Base-by-base conservation (phyloP, 768 basidiomycete species). In the Chlorophyllum brunneum region DNA sequence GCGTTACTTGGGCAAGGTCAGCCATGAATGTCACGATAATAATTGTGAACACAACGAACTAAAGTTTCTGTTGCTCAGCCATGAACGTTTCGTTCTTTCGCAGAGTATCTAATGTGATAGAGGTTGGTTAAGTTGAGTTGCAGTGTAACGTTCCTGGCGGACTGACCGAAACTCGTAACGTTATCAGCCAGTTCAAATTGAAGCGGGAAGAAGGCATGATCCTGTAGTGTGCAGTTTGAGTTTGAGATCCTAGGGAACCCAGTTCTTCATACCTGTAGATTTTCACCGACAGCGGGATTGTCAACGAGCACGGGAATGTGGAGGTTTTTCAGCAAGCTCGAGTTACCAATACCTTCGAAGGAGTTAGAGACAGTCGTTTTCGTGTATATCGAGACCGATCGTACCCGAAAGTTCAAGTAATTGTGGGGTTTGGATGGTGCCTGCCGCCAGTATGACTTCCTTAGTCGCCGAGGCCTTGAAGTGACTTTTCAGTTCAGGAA, bases 51-150 rank as follows among this genome's bases (percentile, higher is more conserved):
- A n/a, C 6, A 34, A 49, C 9, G 13, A 7, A 31, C 30, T 31
- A 31, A 16, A 33, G 23, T 7, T 16, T 27, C 13, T 5, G 30
- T 23, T 2, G 13, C 13, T 31, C 30, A 7, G 20, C 6, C 27
- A 22, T 27, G 13, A 29, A 39, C n/a, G 15, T 63, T 66, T 52
- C 63, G 60, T 2, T 61, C 59, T 20, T 61, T 49, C 33, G 59
- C 59, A 43, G 65, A 61, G 16, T 13, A 52, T 29, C 30, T 27
- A 40, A 22, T 13, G 41, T 40, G 30, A 50, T 9, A 27, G 7
- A 31, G 13, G 13, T 6, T 6, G 7, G 30, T 7, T 31, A 31
- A 7, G 30, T 31, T 31, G 13, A 31, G 30, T 31, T 31, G 30
- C 30, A 31, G 30, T 7, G 6, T 31, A 31, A 31, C 13, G 6